These are phyloP conservation scores for Senecio squalidus DNA, from an alignment of 140 eudicot genomes.

Conservation along the genomic window DNA sequence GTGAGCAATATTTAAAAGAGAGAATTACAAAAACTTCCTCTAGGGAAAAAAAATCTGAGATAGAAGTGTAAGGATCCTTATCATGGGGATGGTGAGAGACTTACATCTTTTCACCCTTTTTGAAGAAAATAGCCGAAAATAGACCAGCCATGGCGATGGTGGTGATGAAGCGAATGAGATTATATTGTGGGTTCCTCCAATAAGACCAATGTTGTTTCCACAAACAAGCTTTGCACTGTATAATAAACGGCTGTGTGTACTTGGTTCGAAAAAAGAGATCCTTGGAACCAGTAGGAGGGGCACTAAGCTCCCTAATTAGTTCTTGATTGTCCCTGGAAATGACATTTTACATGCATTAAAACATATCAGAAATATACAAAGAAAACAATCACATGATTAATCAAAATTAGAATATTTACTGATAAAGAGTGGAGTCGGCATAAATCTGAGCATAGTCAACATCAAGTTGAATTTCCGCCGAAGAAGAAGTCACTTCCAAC, in stretches of 20 bases:
- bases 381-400: background rate
- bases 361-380: background rate
- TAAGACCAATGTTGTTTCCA: conserved; percentile 27
- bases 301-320: conserved; percentile 18
- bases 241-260: conserved; percentile 6
- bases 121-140: conserved; percentile 48
- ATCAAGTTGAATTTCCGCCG: conserved; percentile 37
- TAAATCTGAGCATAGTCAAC: conserved; percentile 43
- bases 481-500: conserved; percentile 37
- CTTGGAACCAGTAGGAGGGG: conserved; percentile 19
- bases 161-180: conserved; percentile 16
- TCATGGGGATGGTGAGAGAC: too few relatives aligned
- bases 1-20: background rate
- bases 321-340: conserved; percentile 13
- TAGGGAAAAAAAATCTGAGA: background rate
- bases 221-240: conserved; percentile 22
- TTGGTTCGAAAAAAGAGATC: conserved; percentile 9
- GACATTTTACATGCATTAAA: background rate
- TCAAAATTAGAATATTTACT: conserved; percentile 19
- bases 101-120: conserved; percentile 43
- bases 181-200: conserved; percentile 25
- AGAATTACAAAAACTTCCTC: background rate
- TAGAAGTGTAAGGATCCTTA: background rate
- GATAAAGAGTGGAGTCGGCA: conserved; percentile 22
- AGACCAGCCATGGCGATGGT: conserved; percentile 27